Percentiles rank a stretch among this genome's conserved stretches.
Evolutionary conservation across 148 eudicot genomes (phyloP).

Genomic region (Hydrangea macrophylla): DNA sequence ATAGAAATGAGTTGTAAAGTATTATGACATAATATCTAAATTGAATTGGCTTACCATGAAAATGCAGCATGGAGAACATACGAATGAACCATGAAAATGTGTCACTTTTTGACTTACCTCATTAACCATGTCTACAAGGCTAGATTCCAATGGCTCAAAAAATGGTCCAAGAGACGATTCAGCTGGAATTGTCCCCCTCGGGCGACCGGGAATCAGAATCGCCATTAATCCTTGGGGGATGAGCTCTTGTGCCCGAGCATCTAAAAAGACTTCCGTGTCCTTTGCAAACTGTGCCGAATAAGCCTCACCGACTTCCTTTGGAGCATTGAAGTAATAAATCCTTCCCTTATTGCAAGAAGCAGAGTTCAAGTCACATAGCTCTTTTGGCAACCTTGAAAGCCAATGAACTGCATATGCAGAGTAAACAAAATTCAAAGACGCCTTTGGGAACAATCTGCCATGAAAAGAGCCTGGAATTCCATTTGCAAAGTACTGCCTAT

Average conservation of each 20-base stretch:
- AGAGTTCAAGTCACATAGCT: neutral
- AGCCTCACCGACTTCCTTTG: neutral
- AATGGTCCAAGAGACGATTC: neutral
- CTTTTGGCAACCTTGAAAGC: neutral
- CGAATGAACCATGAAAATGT: no score
- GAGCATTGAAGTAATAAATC: neutral
- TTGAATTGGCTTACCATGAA: no score
- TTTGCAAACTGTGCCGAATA: neutral
- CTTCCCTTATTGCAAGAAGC: neutral
- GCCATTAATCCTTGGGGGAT: neutral
- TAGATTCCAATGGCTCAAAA: neutral
- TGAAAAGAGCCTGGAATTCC: neutral
- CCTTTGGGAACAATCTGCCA: neutral
- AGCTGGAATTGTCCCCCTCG: neutral
- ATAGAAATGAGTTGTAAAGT: no score
- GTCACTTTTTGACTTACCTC: neutral
- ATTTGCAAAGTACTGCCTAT: neutral
- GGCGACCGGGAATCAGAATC: neutral
- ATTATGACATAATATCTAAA: no score
- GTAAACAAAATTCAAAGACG: neutral
- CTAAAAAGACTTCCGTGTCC: neutral
- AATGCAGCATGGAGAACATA: no score
- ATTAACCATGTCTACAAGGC: neutral
- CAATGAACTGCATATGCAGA: neutral
- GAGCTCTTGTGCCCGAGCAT: neutral